Base-by-base conservation (phyloP, 2,329 filamentous ascomycete genomes). In the Colletotrichum echinochloae region DNA sequence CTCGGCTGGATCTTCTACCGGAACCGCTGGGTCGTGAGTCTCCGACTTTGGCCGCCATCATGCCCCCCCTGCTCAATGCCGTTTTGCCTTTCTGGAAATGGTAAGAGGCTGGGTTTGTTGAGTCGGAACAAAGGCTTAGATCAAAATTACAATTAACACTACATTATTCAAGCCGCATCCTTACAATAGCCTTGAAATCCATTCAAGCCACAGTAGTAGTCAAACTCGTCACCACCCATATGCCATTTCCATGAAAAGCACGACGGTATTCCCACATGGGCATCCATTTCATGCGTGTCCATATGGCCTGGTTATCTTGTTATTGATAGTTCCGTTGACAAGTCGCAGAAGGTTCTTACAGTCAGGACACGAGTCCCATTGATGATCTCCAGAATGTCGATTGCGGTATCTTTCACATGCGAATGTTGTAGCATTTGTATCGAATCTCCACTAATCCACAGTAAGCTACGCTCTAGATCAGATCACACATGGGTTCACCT, bases 211-310 rank as follows among this genome's bases (percentile, higher is more conserved):
- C 49, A 63, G 28, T 63, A 63, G 28, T 63, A 63, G 2, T 63
- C 60, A 55, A 63, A 63, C 28, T 63, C 60, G 23, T 63, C 60
- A 14, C 60, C 60, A 18, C 60, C 49, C 9, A 63, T 7, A 23
- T 63, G 60, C 9, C 18, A 55, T 20, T 20, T n/a, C 14, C 46
- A 63, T 1, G 60, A 63, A 26, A 55, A 63, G 26, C 49, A 63
- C 7, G 51, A 12, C 1, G 46, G 14, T 41, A 23, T 62, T 30
- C 35, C 14, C 3, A 12, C 33, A 35, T 35, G 18, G 4, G 5
- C 18, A 33, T 44, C 60, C 35, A 52, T 33, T n/a, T 9, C 16
- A 9, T 41, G 18, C 18, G 35, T 33, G 5, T 62, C 60, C 60
- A 62, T 62, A 2, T 52, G 41, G 35, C 48, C 60, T 62, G 18